phyloP scores from a whole-genome alignment of 2,329 filamentous ascomycete species.

The Ophiostoma pallidulum region DNA sequence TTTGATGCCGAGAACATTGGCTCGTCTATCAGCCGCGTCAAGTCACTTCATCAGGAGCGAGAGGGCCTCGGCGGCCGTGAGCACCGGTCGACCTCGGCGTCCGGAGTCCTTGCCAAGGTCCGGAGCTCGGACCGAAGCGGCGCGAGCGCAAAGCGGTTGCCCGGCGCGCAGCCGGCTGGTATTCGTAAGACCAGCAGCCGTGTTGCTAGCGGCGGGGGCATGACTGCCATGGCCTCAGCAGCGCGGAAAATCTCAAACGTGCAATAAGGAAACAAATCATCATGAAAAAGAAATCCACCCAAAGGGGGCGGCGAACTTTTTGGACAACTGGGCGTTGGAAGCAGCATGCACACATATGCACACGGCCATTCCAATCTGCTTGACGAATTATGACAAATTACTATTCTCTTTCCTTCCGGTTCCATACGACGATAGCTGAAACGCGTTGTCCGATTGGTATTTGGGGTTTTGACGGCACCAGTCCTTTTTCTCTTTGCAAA shows the following conservation, averaged over 20 bases:
- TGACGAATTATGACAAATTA: conserved; percentile 8
- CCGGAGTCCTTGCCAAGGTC: conserved; percentile 53
- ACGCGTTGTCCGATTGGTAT: too few relatives aligned
- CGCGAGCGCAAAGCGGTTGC: conserved; percentile 42
- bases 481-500: not conserved
- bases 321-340: not conserved
- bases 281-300: not conserved
- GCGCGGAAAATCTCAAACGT: conserved; percentile 45
- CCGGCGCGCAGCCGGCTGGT: conserved; percentile 40
- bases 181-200: conserved; percentile 59
- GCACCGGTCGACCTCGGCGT: conserved; percentile 42
- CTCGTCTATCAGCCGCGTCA: conserved; percentile 35
- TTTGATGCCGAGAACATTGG: conserved; percentile 66
- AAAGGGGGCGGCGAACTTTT: not conserved
- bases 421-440: not conserved
- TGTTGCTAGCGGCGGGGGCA: conserved; percentile 46
- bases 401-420: not conserved
- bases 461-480: too few relatives aligned
- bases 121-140: conserved; percentile 31
- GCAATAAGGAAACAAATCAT: conserved; percentile 3
- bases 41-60: conserved; percentile 34
- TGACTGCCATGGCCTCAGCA: conserved; percentile 31
- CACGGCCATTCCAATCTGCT: not conserved
- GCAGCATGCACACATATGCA: not conserved
- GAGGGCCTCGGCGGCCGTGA: conserved; percentile 13